Conservation (phyloP, 164 flowering plant genomes). For the Brasenia schreberi region DNA sequence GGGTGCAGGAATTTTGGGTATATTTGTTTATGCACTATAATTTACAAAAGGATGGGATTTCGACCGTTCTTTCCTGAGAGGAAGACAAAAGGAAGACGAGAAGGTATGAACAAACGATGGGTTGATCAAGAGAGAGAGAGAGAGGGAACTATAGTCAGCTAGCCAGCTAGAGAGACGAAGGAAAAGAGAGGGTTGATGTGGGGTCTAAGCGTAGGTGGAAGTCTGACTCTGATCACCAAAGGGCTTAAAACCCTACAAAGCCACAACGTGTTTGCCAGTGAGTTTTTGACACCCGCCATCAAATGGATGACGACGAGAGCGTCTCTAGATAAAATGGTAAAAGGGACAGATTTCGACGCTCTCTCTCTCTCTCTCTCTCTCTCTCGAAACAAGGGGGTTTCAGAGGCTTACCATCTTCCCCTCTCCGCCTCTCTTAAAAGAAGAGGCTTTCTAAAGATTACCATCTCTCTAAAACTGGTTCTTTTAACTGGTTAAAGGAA, state of each 20-base stretch:
- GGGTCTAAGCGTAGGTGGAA: background rate
- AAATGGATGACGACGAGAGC: too few species aligned
- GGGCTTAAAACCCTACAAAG: background rate
- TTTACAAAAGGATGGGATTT: background rate
- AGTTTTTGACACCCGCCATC: too few species aligned
- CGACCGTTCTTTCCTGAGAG: background rate
- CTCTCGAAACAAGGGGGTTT: too few species aligned
- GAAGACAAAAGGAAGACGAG: background rate
- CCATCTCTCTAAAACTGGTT: too few species aligned
- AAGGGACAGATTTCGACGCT: background rate
- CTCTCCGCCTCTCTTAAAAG: background rate
- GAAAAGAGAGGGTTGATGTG: background rate
- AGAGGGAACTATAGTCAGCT: background rate
- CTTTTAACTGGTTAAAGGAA: too few species aligned
- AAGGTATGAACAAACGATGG: background rate
- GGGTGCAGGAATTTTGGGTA: constrained; percentile 2
- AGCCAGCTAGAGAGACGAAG: too few species aligned
- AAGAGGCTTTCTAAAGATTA: too few species aligned
- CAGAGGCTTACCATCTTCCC: background rate
- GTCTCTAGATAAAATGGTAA: too few species aligned
- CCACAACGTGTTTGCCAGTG: background rate
- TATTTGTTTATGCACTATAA: background rate
- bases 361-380: background rate
- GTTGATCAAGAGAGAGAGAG: background rate
- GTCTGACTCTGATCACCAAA: background rate